These are phyloP conservation scores for Trichophyton benhamiae DNA, from an alignment of 2,329 filamentous ascomycete species.

Conservation along the genomic window DNA sequence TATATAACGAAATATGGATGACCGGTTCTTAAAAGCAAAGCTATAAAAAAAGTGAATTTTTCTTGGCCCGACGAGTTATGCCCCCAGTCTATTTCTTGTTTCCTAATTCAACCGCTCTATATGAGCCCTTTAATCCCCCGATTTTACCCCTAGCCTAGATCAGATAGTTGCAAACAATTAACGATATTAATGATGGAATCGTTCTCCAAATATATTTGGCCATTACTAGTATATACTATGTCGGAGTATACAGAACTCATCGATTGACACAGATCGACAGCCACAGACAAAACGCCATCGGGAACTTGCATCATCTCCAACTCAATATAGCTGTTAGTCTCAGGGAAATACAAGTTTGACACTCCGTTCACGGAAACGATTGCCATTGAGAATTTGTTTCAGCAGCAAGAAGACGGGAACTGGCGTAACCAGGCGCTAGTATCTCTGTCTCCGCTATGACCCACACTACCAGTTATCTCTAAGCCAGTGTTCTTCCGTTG, in stretches of 20 bases:
- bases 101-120: not conserved
- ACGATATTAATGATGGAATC: not conserved
- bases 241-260: not conserved
- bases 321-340: not conserved
- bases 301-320: not conserved
- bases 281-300: not conserved
- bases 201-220: not conserved
- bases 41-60: not conserved
- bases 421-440: not conserved
- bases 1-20: not conserved
- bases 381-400: not conserved
- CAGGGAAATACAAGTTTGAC: not conserved
- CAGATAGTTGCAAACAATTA: not conserved
- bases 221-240: not conserved
- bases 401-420: not conserved
- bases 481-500: not conserved
- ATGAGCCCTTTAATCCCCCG: not conserved
- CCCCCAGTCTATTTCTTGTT: not conserved
- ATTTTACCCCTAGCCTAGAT: not conserved
- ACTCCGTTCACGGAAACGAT: not conserved
- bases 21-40: not conserved
- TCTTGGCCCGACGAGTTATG: not conserved
- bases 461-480: not conserved
- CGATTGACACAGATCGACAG: not conserved
- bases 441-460: not conserved